Percentiles rank a stretch among this genome's conserved stretches.
These are phyloP conservation scores for Candida boleticola DNA, from an alignment of 805 yeast genomes.

Conservation along the genomic window DNA sequence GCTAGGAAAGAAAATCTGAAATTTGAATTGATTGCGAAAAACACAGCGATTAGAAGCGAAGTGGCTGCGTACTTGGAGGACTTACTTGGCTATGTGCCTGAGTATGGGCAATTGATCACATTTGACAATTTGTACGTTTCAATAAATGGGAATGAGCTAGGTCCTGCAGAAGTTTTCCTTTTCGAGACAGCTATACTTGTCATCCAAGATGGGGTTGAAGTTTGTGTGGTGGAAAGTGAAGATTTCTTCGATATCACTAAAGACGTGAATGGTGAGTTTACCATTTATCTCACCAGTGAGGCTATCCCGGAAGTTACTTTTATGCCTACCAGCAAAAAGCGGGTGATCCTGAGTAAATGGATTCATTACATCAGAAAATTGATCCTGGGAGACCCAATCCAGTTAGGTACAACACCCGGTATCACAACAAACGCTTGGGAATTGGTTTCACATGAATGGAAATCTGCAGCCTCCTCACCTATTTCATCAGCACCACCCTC, in stretches of 20 bases:
- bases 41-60: neutral
- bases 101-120: neutral
- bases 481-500: no score
- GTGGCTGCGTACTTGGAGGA: neutral
- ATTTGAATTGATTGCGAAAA: neutral
- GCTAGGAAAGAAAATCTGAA: neutral
- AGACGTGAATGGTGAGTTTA: neutral
- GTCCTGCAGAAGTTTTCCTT: neutral
- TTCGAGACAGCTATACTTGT: neutral
- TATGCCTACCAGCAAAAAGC: neutral
- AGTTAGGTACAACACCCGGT: no score
- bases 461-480: no score
- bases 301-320: neutral
- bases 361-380: neutral
- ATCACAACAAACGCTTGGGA: conserved; percentile 3
- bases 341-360: neutral
- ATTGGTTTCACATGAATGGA: neutral
- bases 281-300: neutral
- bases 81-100: neutral
- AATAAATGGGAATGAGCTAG: neutral
- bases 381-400: neutral
- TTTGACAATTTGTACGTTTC: conserved; percentile 1
- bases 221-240: neutral
- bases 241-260: neutral
- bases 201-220: neutral